Base-by-base conservation (phyloP, 2,329 filamentous ascomycete species). In the Cyphellophora europaea region DNA sequence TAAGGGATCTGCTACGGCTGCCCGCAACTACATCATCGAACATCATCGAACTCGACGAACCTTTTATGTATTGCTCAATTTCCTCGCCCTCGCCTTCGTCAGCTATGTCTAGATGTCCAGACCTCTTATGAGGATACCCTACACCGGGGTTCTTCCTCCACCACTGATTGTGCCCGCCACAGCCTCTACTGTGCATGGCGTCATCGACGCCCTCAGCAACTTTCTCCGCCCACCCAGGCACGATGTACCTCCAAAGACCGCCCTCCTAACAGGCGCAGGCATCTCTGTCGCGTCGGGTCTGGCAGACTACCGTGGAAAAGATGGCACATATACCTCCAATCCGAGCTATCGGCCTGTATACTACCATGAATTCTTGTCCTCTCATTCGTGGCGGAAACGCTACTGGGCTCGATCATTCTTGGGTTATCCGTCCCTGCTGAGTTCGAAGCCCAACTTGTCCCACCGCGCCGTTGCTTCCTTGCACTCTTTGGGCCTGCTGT, bases 331-430 rank as follows among this genome's bases (percentile, higher is more conserved):
- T 56, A 80, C 86, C 28, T 71, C 91, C 52, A 96, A 96, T 63
- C 86, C 83, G 63, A 77, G 75, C 11, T 95, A 93, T 54, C 77
- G 83, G 2, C 91, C 89, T 19, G 93, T 94, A 47, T 98, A 93
- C 63, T 88, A 83, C 58, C 78, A 86, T 57, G 91, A 98, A 56
- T 98, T 96, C 53, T 60, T 86, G 28, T 65, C 71, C 30, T 82
- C 67, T 45, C 89, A 96, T 59, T 84, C 88, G 56, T 78, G 83
- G 10, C 70, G 91, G 45, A 91, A 95, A 59, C 69, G 91, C 42
- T 98, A 98, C 57, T 98, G 91, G 91, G 89, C 91, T 1, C 68
- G 91, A 32, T 93, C 84, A 53, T 98, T 93, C 57, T 64, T 98
- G 13, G 91, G 91, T 23, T 96, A 88, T 88, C 79, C 84, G 3